A percentile compares a stretch with the other conserved stretches of the same genome.
Evolutionary conservation across 1,139 yeast species (phyloP).

Genomic region (Magnusiomyces tetraspermus): DNA sequence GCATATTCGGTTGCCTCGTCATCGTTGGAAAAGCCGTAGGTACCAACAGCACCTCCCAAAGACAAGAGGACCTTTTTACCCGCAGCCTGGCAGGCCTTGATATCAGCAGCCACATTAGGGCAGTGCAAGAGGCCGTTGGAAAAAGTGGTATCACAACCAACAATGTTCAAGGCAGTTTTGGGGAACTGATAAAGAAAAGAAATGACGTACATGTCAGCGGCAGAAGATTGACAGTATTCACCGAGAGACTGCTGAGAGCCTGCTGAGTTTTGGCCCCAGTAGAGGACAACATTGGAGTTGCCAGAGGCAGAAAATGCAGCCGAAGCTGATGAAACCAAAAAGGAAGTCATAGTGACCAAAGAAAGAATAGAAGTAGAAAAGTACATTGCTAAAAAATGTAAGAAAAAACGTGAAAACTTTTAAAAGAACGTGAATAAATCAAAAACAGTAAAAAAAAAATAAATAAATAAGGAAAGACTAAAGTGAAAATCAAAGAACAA

Average conservation of each 20-base stretch:
- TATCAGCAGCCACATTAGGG: conserved; percentile 56
- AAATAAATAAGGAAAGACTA: neutral
- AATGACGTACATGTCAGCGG: conserved; percentile 63
- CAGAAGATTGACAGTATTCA: conserved; percentile 56
- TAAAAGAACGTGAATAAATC: neutral
- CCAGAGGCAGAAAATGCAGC: conserved; percentile 12
- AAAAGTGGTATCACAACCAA: conserved; percentile 52
- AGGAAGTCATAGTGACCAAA: conserved; percentile 3
- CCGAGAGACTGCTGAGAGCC: conserved; percentile 50
- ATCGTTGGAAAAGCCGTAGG: conserved; percentile 60
- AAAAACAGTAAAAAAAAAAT: neutral
- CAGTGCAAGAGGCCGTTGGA: conserved; percentile 48
- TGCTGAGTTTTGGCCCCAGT: conserved; percentile 90
- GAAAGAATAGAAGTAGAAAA: neutral
- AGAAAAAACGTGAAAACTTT: neutral
- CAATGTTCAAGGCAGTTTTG: conserved; percentile 45
- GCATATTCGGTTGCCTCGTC: conserved; percentile 60
- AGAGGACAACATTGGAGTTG: conserved; percentile 43
- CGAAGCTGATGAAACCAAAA: conserved; percentile 1
- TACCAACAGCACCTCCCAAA: conserved; percentile 73
- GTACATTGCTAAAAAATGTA: neutral
- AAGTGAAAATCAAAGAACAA: neutral
- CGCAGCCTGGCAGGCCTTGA: conserved; percentile 56
- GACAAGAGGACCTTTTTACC: conserved; percentile 71
- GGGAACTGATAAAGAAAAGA: conserved; percentile 64